These are phyloP conservation scores for Tephrocybe rancida DNA, from an alignment of 768 basidiomycete species.

Conservation along the genomic window DNA sequence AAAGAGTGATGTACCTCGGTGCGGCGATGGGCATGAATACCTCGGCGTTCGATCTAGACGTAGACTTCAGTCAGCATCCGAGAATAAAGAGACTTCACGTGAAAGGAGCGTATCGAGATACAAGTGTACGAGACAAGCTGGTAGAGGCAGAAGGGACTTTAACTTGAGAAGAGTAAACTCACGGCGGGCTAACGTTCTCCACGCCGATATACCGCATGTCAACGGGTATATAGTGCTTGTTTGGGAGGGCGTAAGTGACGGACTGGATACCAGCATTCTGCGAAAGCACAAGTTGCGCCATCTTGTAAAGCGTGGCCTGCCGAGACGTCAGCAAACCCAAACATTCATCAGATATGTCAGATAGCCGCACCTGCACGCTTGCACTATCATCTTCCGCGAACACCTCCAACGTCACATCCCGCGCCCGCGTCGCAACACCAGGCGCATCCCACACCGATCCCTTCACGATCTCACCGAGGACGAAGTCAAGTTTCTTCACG, in stretches of 20 bases:
- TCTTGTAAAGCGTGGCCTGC: constrained; percentile 91
- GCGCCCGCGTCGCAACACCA: constrained; percentile 52
- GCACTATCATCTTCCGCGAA: constrained; percentile 91
- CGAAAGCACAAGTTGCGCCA: constrained; percentile 72
- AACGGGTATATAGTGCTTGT: constrained; percentile 94
- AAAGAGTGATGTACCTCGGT: constrained; percentile 63
- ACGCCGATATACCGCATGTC: constrained; percentile 75
- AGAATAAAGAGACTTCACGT: too few relatives aligned
- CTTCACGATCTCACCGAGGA: constrained; percentile 34
- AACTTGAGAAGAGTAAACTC: neutral
- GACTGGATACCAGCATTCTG: constrained; percentile 61
- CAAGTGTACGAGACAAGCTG: too few relatives aligned
- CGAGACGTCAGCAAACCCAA: neutral
- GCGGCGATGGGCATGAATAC: constrained; percentile 86
- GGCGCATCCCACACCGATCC: constrained; percentile 65
- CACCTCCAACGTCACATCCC: constrained; percentile 69
- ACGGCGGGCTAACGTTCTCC: constrained; percentile 62
- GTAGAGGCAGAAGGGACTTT: neutral
- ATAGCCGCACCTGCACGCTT: constrained; percentile 80
- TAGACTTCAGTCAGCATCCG: neutral
- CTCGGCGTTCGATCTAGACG: constrained; percentile 67
- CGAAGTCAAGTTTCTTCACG: constrained; percentile 53
- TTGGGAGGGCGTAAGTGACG: constrained; percentile 81
- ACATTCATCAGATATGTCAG: neutral
- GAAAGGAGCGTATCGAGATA: neutral